Conservation (phyloP, 495 filamentous ascomycete genomes). For the Emericellopsis terricola region DNA sequence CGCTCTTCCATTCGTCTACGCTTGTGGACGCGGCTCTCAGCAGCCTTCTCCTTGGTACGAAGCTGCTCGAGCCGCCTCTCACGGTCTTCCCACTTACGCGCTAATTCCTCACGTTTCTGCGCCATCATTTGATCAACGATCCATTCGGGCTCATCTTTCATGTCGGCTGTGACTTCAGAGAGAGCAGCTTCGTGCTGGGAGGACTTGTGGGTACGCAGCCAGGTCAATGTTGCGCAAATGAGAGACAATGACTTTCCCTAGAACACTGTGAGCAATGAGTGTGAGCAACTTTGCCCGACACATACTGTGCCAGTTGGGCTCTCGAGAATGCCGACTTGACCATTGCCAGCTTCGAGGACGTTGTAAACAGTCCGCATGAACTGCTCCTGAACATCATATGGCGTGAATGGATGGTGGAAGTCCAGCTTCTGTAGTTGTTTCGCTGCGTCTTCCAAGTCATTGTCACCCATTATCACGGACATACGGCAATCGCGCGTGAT, state of each 20-base stretch:
- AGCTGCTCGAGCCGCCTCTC: slow-evolving; percentile 52
- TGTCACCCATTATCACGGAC: background rate
- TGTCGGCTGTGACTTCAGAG: slow-evolving; percentile 15
- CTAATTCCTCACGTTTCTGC: slow-evolving; percentile 47
- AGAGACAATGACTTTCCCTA: slow-evolving; percentile 94
- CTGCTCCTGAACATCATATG: slow-evolving; percentile 75
- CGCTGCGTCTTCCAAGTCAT: slow-evolving; percentile 6
- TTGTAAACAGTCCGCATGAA: slow-evolving; percentile 83
- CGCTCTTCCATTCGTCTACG: slow-evolving; percentile 14
- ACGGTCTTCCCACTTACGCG: slow-evolving; percentile 46
- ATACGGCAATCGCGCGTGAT: too few species aligned
- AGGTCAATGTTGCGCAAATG: slow-evolving; percentile 84
- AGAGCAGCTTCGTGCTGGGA: slow-evolving; percentile 36
- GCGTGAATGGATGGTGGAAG: slow-evolving; percentile 85
- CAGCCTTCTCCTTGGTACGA: slow-evolving; percentile 46
- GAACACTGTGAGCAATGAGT: background rate
- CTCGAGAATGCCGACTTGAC: slow-evolving; percentile 77
- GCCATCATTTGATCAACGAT: slow-evolving; percentile 54
- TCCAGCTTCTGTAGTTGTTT: slow-evolving; percentile 18
- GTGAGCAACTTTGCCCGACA: slow-evolving; percentile 5
- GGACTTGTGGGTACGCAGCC: slow-evolving; percentile 75
- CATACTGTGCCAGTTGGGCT: slow-evolving; percentile 67
- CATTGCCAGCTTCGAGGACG: slow-evolving; percentile 58
- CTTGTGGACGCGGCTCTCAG: slow-evolving; percentile 28
- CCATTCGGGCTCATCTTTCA: slow-evolving; percentile 75